Conservation (phyloP, 257 asterid genomes). For the Solanum arcanum region DNA sequence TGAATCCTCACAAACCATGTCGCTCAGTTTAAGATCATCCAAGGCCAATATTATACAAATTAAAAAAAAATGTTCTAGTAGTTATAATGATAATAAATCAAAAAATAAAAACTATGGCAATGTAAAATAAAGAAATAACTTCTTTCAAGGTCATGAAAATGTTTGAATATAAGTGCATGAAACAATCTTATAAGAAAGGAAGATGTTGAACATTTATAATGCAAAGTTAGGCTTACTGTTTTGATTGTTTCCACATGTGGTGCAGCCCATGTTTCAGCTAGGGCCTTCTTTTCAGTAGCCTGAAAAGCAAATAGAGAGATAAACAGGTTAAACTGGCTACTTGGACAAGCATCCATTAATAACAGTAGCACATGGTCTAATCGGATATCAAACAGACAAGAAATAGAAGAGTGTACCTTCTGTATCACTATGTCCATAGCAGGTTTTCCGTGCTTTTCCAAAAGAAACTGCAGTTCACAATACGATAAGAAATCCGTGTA, state of each 20-base stretch:
- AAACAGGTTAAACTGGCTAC: neutral
- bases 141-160: neutral
- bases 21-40: neutral
- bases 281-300: constrained; percentile 75
- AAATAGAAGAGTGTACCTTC: constrained; percentile 39
- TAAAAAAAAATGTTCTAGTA: neutral
- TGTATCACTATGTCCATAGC: constrained; percentile 42
- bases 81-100: neutral
- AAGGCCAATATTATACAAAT: neutral
- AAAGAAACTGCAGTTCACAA: constrained; percentile 28
- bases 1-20: neutral
- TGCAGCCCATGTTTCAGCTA: constrained; percentile 75
- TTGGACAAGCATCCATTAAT: neutral
- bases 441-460: constrained; percentile 79
- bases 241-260: constrained; percentile 68
- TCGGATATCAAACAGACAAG: neutral
- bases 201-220: neutral
- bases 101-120: neutral
- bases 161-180: neutral
- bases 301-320: constrained; percentile 4
- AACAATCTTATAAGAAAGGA: neutral
- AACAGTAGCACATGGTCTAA: neutral
- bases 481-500: neutral
- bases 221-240: constrained; percentile 40
- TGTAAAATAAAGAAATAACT: neutral